Percentiles rank a stretch among this genome's conserved stretches.
Evolutionary conservation across 2,329 filamentous ascomycete species (phyloP).

Genomic region (Orbilia oligospora): DNA sequence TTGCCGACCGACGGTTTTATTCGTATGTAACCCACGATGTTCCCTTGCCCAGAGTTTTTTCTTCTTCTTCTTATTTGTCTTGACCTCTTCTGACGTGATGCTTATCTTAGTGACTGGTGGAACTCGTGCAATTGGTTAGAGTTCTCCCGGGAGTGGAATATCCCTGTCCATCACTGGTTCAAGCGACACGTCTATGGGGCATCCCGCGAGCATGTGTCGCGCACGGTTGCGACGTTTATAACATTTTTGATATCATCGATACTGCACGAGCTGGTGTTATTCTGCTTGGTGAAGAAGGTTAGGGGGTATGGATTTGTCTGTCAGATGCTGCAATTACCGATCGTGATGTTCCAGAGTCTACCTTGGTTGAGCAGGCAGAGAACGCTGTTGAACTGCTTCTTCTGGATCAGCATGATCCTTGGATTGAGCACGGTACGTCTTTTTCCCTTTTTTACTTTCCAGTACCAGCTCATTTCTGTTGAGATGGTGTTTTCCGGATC

Average conservation of each 20-base stretch:
- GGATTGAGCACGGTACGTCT: conserved; percentile 81
- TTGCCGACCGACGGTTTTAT: conserved; percentile 96
- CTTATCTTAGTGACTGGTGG: conserved; percentile 66
- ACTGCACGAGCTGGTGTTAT: conserved; percentile 96
- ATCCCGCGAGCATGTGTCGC: conserved; percentile 81
- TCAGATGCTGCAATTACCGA: conserved; percentile 97
- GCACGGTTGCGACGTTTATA: conserved; percentile 83
- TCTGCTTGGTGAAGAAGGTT: conserved; percentile 96
- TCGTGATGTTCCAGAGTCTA: conserved; percentile 90
- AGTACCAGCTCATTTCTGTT: conserved; percentile 7
- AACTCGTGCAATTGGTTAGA: conserved; percentile 91
- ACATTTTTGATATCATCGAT: conserved; percentile 92
- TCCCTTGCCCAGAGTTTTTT: conserved; percentile 1
- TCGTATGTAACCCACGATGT: conserved; percentile 70
- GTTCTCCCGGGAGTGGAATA: conserved; percentile 96
- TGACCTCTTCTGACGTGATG: conserved; percentile 47
- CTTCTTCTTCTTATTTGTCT: background rate
- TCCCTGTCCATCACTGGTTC: conserved; percentile 97
- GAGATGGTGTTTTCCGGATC: background rate
- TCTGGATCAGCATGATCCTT: conserved; percentile 92
- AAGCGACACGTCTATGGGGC: conserved; percentile 93
- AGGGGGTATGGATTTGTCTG: conserved; percentile 92
- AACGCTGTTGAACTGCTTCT: conserved; percentile 88
- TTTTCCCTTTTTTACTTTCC: background rate
- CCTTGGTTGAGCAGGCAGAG: conserved; percentile 80